Percentiles rank a stretch among this genome's conserved stretches.
Conservation (phyloP, 192 early-diverging fungal genomes). For the Coemansia sp. region DNA sequence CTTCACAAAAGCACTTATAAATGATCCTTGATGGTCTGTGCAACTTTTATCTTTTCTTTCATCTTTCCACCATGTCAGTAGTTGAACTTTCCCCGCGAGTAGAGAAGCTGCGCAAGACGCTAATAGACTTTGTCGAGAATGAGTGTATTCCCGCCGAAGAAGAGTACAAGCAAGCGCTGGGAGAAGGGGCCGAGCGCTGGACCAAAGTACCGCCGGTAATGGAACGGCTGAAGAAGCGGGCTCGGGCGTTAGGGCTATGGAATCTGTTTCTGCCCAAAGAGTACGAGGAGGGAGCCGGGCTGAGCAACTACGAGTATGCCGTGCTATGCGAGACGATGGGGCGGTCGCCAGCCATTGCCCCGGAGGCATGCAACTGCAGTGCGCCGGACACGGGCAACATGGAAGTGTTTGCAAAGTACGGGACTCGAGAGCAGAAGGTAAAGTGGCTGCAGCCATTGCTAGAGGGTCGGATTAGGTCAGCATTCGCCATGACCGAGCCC, state of each 20-base stretch:
- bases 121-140: conserved; percentile 59
- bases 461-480: conserved; percentile 89
- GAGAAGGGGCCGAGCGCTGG: conserved; percentile 74
- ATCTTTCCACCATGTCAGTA: conserved; percentile 21
- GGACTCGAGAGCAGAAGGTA: conserved; percentile 76
- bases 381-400: conserved; percentile 99
- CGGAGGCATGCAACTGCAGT: conserved; percentile 91
- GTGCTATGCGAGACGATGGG: conserved; percentile 89
- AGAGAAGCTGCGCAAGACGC: conserved; percentile 28
- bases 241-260: conserved; percentile 87
- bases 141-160: conserved; percentile 95
- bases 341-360: conserved; percentile 71
- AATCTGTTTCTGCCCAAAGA: conserved; percentile 86
- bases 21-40: too few relatives aligned
- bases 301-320: conserved; percentile 94
- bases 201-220: conserved; percentile 81
- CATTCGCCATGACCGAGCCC: conserved; percentile 99
- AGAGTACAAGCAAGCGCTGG: conserved; percentile 70
- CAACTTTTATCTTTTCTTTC: too few relatives aligned
- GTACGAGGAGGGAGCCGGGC: conserved; percentile 79
- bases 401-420: conserved; percentile 98
- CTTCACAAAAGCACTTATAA: too few relatives aligned
- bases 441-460: conserved; percentile 79
- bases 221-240: conserved; percentile 86
- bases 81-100: conserved; percentile 47